phyloP scores from a whole-genome alignment of 2,329 filamentous ascomycete species.

The Penicillium glabrum region DNA sequence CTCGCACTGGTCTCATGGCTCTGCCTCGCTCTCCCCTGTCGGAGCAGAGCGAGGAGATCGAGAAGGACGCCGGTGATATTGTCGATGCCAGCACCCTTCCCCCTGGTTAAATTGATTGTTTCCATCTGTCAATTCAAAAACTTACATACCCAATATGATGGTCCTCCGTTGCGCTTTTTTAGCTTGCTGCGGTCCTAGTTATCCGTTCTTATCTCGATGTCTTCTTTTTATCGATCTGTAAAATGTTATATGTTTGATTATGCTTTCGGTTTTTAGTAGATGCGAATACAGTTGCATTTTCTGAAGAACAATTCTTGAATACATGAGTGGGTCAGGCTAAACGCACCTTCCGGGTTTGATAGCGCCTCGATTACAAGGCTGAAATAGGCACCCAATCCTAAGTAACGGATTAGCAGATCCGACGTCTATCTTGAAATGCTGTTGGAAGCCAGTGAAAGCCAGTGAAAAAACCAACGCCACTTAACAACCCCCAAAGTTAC shows the following conservation, averaged over 20 bases:
- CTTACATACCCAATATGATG: constrained; percentile 25
- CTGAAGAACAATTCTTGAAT: no score
- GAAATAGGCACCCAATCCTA: no score
- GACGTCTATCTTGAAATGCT: no score
- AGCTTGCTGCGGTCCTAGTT: constrained; percentile 4
- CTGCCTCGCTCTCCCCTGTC: constrained; percentile 88
- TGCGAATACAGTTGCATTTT: background rate
- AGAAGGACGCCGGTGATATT: constrained; percentile 90
- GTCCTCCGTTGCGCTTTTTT: constrained; percentile 11
- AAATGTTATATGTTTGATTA: constrained; percentile 6
- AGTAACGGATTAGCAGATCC: no score
- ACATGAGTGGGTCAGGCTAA: no score
- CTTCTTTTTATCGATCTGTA: constrained; percentile 5
- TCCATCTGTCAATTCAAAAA: constrained; percentile 20
- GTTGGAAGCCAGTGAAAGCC: no score
- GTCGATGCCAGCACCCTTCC: constrained; percentile 93
- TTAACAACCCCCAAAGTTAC: no score
- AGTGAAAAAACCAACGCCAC: no score
- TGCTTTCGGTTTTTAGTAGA: background rate
- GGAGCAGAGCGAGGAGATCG: constrained; percentile 67
- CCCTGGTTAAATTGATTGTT: constrained; percentile 64
- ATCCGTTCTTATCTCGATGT: background rate
- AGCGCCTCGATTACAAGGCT: no score
- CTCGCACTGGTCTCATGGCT: constrained; percentile 94
- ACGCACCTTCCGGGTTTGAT: no score